Percentiles rank a stretch among this genome's conserved stretches.
phyloP scores from a whole-genome alignment of 441 rosid genomes.

The Pelargonium australe region DNA sequence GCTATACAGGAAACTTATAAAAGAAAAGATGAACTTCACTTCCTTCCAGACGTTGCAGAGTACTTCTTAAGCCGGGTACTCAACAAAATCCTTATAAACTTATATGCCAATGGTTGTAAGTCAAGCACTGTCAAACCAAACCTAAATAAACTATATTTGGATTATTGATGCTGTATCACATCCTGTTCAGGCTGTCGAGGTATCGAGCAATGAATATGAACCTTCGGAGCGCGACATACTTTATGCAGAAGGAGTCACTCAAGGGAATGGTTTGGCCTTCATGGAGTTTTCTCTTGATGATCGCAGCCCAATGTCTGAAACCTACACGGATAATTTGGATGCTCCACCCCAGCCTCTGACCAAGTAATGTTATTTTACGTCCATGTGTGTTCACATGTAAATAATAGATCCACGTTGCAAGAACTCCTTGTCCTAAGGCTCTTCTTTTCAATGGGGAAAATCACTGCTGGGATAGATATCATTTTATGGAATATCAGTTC shows the following conservation, averaged over 20 bases:
- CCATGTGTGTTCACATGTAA: too few relatives aligned
- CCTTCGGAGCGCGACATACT: conserved; percentile 90
- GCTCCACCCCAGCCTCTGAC: conserved; percentile 52
- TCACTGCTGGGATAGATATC: too few relatives aligned
- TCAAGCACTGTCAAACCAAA: too few relatives aligned
- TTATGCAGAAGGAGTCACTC: conserved; percentile 97
- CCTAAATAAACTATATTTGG: neutral
- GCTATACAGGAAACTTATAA: conserved; percentile 85
- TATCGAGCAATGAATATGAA: conserved; percentile 95
- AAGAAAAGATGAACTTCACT: conserved; percentile 89
- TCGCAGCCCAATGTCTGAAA: conserved; percentile 88
- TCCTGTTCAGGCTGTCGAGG: conserved; percentile 82
- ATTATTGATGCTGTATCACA: conserved; percentile 7
- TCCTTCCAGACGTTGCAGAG: conserved; percentile 92
- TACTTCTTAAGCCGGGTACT: conserved; percentile 91
- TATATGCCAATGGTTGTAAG: neutral
- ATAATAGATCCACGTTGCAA: too few relatives aligned
- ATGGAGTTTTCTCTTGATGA: conserved; percentile 87
- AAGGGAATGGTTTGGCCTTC: conserved; percentile 94
- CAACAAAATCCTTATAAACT: neutral
- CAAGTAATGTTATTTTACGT: conserved; percentile 35
- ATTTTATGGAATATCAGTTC: too few relatives aligned
- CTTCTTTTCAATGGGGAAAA: too few relatives aligned
- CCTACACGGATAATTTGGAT: conserved; percentile 66
- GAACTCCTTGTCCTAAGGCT: too few relatives aligned